phyloP scores from a whole-genome alignment of 768 basidiomycete species.

The Mycena galopus region DNA sequence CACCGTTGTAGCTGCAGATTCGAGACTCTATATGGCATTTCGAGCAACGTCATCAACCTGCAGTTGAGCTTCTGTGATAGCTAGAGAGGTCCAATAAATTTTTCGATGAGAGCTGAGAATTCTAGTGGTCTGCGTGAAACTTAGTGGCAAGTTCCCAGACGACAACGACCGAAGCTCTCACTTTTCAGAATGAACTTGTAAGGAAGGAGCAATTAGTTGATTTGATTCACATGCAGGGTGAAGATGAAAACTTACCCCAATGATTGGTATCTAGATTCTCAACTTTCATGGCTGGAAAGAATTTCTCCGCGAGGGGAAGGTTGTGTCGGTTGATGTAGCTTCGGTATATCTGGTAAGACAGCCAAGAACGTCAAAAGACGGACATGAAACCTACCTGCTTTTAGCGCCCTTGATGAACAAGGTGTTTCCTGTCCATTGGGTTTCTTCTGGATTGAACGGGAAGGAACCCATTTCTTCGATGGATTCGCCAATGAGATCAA shows the following conservation, averaged over 20 bases:
- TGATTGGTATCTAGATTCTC: slow-evolving; percentile 82
- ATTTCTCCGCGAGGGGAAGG: slow-evolving; percentile 66
- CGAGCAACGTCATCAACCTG: background rate
- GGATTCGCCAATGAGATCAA: slow-evolving; percentile 71
- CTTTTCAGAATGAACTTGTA: slow-evolving; percentile 88
- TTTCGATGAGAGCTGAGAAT: slow-evolving; percentile 25
- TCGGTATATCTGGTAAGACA: slow-evolving; percentile 38
- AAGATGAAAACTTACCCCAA: slow-evolving; percentile 73
- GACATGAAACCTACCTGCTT: slow-evolving; percentile 67
- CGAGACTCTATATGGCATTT: no score
- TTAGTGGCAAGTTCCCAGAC: background rate
- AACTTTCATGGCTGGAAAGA: slow-evolving; percentile 80
- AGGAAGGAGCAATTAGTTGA: background rate
- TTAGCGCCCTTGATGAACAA: slow-evolving; percentile 85
- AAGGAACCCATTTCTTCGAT: slow-evolving; percentile 84
- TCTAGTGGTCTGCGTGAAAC: slow-evolving; percentile 19
- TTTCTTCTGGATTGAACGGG: slow-evolving; percentile 73
- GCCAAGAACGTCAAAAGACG: background rate
- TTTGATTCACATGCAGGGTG: background rate
- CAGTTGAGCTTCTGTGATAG: background rate
- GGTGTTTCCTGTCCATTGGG: slow-evolving; percentile 68
- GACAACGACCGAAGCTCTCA: slow-evolving; percentile 41
- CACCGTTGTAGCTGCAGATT: no score
- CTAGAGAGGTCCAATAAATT: slow-evolving; percentile 27
- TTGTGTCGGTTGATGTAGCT: slow-evolving; percentile 84